A percentile compares a stretch with the other conserved stretches of the same genome.
Conservation (phyloP, 768 basidiomycete genomes). For the Mycena sanguinolenta region DNA sequence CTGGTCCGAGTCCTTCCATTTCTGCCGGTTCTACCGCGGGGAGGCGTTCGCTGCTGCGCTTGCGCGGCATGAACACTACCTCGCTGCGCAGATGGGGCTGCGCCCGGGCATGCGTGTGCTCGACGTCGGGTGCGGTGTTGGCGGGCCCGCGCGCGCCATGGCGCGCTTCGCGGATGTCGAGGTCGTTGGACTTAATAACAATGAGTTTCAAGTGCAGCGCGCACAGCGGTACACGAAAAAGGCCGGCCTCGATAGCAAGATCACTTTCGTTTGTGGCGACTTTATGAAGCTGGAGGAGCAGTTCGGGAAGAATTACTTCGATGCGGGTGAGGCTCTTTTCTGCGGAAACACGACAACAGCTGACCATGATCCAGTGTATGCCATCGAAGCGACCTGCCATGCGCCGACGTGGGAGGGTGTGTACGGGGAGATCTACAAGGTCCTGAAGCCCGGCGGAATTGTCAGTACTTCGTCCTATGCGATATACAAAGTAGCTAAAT, state of each 20-base stretch:
- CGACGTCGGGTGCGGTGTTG: slow-evolving; percentile 98
- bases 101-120: slow-evolving; percentile 95
- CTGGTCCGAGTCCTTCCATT: slow-evolving; percentile 94
- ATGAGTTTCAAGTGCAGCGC: slow-evolving; percentile 93
- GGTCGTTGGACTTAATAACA: slow-evolving; percentile 94
- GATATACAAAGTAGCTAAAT: background rate
- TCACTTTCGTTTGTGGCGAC: slow-evolving; percentile 91
- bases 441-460: slow-evolving; percentile 95
- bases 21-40: slow-evolving; percentile 96
- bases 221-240: slow-evolving; percentile 85
- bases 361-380: slow-evolving; percentile 74
- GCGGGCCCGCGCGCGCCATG: slow-evolving; percentile 97
- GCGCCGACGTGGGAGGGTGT: slow-evolving; percentile 97
- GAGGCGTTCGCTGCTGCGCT: slow-evolving; percentile 80
- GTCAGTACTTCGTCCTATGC: slow-evolving; percentile 62
- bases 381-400: slow-evolving; percentile 98
- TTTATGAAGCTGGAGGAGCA: slow-evolving; percentile 95
- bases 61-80: slow-evolving; percentile 98
- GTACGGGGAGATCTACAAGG: slow-evolving; percentile 92
- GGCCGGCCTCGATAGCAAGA: slow-evolving; percentile 80
- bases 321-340: slow-evolving; percentile 76
- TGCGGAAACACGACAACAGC: background rate
- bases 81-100: slow-evolving; percentile 87
- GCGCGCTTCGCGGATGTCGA: slow-evolving; percentile 89
- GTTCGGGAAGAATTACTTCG: slow-evolving; percentile 94